Base-by-base conservation (phyloP, 2,329 filamentous ascomycete species). In the Rosellinia necatrix region DNA sequence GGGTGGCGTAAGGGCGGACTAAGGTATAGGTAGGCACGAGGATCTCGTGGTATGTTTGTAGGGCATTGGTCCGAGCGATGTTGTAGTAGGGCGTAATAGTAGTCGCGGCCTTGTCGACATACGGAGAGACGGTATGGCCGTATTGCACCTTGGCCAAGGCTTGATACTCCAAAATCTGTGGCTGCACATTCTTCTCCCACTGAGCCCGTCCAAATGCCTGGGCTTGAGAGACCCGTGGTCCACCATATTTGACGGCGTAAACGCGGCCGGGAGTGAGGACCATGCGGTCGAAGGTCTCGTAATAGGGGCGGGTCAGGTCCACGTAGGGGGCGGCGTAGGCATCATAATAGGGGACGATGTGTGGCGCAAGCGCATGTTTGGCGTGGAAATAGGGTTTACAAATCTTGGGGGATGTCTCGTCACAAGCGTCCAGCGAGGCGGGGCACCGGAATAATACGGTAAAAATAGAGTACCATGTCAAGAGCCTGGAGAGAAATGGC, bases 371-470 rank as follows among this genome's bases (percentile, higher is more conserved):
- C 54, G 76, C 68, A 17, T 80, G 74, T 80, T 86, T 77, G 77
- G 85, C 65, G 75, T 85, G 74, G 76, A 88, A 81, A 81, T 97
- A 97, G 8, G 90, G 87, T 68, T 87, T 87, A 82, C 94, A 99
- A 59, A 97, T 83, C 61, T 77, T 81, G 1, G 92, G 90, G 1
- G 91, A 90, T 25, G 80, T 75, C 22, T 88, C 83, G 66, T 84
- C 82, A 67, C 94, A 83, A 22, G 84, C 81, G 24, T 87, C 82
- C 58, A 87, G 75, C 7, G 83, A 84, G 3, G 86, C 78, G 10
- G 93, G 93, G 72, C 93, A 99, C 59, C 88, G 85, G 71, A 99
- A 89, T 56, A 93, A 75, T 52, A 94, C 77, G 21, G 89, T 94
- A 59, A 92, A 73, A 62, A 97, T 86, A 30, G 87, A 82, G 71